Evolutionary conservation across 2,329 filamentous ascomycete species (phyloP).

Genomic region (Podosphaera aphanis): DNA sequence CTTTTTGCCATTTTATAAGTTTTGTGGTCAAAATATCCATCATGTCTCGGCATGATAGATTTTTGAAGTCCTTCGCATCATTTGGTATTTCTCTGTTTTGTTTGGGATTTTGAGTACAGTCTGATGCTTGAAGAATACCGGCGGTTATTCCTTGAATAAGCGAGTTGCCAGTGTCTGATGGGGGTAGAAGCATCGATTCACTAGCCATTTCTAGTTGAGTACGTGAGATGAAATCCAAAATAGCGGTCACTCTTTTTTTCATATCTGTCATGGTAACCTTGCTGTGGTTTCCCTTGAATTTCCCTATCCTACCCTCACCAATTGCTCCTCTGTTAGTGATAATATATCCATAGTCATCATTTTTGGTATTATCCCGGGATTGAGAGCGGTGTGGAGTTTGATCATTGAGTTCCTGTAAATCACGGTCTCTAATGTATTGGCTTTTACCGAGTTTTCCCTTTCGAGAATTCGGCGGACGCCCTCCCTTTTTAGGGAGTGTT

Average conservation of each 20-base stretch:
- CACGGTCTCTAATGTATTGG: constrained; percentile 60
- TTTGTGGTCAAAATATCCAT: constrained; percentile 20
- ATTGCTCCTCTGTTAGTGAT: constrained; percentile 17
- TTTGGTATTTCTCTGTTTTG: not conserved
- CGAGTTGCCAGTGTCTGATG: constrained; percentile 18
- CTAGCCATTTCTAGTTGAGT: constrained; percentile 72
- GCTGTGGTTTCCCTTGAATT: constrained; percentile 18
- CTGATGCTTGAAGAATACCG: constrained; percentile 15
- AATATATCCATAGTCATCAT: constrained; percentile 28
- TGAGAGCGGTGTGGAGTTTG: constrained; percentile 30
- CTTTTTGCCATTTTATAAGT: constrained; percentile 18
- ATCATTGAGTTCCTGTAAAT: constrained; percentile 26
- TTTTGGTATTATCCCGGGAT: constrained; percentile 19
- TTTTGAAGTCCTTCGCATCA: constrained; percentile 37
- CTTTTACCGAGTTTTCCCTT: constrained; percentile 49
- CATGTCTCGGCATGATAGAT: constrained; percentile 29
- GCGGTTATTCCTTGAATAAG: constrained; percentile 16
- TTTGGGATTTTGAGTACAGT: too few relatives aligned
- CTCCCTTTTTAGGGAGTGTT: constrained; percentile 35
- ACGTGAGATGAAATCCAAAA: constrained; percentile 73
- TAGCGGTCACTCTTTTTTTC: constrained; percentile 59
- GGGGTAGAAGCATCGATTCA: constrained; percentile 24
- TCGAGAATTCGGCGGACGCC: constrained; percentile 39
- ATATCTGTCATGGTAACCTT: constrained; percentile 74
- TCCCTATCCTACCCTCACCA: constrained; percentile 14